Evolutionary conservation across 495 filamentous ascomycete genomes (phyloP).

Genomic region (Hypoxylon fuscum): DNA sequence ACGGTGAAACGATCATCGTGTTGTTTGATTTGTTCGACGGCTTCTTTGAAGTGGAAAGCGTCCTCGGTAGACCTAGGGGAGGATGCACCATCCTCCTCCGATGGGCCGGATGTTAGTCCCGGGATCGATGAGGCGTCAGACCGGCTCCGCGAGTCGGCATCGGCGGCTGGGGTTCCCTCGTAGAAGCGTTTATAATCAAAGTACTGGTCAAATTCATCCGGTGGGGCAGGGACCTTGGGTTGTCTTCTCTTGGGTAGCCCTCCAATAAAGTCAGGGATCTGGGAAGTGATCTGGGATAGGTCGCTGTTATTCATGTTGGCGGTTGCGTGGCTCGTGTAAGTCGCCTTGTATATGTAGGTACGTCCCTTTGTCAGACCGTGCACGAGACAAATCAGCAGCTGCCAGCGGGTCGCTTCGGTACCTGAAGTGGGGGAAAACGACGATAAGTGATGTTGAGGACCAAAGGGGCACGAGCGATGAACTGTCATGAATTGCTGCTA

Average conservation of each 20-base stretch:
- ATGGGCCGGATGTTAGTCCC: slow-evolving; percentile 46
- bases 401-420: slow-evolving; percentile 49
- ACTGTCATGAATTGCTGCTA: slow-evolving; percentile 49
- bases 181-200: slow-evolving; percentile 48
- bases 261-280: slow-evolving; percentile 47
- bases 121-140: slow-evolving; percentile 46
- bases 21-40: slow-evolving; percentile 43
- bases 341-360: slow-evolving; percentile 48
- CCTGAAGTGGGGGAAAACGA: slow-evolving; percentile 49
- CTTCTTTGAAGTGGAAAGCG: slow-evolving; percentile 44
- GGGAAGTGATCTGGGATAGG: slow-evolving; percentile 47
- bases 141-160: slow-evolving; percentile 46
- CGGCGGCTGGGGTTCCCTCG: slow-evolving; percentile 38
- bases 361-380: slow-evolving; percentile 49
- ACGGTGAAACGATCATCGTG: slow-evolving; percentile 48
- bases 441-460: slow-evolving; percentile 49
- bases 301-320: slow-evolving; percentile 41
- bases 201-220: slow-evolving; percentile 44
- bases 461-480: slow-evolving; percentile 47
- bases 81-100: slow-evolving; percentile 47
- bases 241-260: slow-evolving; percentile 39
- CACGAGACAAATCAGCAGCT: slow-evolving; percentile 49
- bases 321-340: slow-evolving; percentile 50
- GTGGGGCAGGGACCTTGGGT: slow-evolving; percentile 39
- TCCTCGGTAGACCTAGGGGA: slow-evolving; percentile 44